These are phyloP conservation scores for Puccinia polysora DNA, from an alignment of 1,284 basidiomycete genomes.

Conservation along the genomic window DNA sequence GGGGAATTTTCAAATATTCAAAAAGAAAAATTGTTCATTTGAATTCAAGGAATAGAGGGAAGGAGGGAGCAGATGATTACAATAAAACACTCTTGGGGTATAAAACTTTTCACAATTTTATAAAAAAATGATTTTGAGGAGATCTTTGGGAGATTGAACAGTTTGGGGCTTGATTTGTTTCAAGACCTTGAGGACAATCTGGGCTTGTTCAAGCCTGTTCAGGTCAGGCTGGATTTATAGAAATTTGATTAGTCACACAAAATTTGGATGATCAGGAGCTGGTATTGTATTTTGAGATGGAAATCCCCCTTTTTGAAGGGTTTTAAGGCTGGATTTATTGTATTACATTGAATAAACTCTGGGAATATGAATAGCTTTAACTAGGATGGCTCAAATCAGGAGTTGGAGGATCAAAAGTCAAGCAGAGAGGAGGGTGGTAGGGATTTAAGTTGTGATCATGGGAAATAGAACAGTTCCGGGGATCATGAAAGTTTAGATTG, in stretches of 20 bases:
- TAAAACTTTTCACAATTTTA: slow-evolving; percentile 16
- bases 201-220: slow-evolving; percentile 67
- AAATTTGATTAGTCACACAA: slow-evolving; percentile 64
- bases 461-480: background rate
- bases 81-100: no score
- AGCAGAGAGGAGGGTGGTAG: background rate
- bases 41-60: no score
- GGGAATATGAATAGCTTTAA: slow-evolving; percentile 86
- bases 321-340: slow-evolving; percentile 65
- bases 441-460: background rate
- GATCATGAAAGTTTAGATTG: background rate
- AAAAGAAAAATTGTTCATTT: no score
- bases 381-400: slow-evolving; percentile 50
- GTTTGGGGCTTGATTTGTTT: slow-evolving; percentile 3
- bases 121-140: background rate
- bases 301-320: slow-evolving; percentile 99
- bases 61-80: no score
- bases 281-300: slow-evolving; percentile 78
- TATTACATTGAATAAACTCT: slow-evolving; percentile 78
- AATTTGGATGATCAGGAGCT: slow-evolving; percentile 67
- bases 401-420: no score
- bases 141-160: slow-evolving; percentile 17
- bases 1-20: no score
- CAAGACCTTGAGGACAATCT: slow-evolving; percentile 66
- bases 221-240: slow-evolving; percentile 47